Base-by-base conservation (phyloP, 2,329 filamentous ascomycete genomes). In the Westerdykella aurantiaca region DNA sequence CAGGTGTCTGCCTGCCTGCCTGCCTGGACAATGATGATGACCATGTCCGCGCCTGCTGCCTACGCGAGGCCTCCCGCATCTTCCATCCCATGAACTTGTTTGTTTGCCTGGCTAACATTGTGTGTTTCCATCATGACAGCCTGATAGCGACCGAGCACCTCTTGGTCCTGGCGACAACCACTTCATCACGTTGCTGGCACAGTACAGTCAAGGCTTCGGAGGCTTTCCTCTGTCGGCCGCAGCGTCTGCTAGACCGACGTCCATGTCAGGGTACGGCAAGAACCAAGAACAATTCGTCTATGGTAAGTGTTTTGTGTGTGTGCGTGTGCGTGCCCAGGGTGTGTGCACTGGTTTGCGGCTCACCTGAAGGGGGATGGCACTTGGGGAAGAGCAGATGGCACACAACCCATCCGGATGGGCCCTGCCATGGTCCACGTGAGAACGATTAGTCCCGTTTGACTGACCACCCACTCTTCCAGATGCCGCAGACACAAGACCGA, bases 191-290 rank as follows among this genome's bases (percentile, higher is more conserved):
- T 46, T 59, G 29, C 41, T 60, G 42, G 51, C 57, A 45, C 58
- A 60, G 54, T 63, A 56, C 54, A 51, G 56, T 55, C 58, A 58
- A 56, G 55, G 53, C 51, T 56, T 58, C 44, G 51, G 48, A 50
- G 57, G 56, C 69, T 75, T 80, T 75, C 70, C 80, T 72, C 71
- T 74, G 76, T 64, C 74, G 37, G 53, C 55, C 53, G 59, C 53
- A 58, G 53, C 58, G 52, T 53, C 53, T 51, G 55, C 50, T 66
- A 66, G 72, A 66, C 68, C 82, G 60, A 72, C 86, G 71, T 82
- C 85, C 70, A 90, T 90, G 85, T 85, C 86, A 69, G 83, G 83
- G 71, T 90, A 88, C 76, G 76, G 78, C 63, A 95, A 94, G 72
- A 71, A 81, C 46, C 81, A 85, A 68, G 76, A 82, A 70, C 77